phyloP scores from a whole-genome alignment of 2,329 filamentous ascomycete genomes.

The Colletotrichum sidae region DNA sequence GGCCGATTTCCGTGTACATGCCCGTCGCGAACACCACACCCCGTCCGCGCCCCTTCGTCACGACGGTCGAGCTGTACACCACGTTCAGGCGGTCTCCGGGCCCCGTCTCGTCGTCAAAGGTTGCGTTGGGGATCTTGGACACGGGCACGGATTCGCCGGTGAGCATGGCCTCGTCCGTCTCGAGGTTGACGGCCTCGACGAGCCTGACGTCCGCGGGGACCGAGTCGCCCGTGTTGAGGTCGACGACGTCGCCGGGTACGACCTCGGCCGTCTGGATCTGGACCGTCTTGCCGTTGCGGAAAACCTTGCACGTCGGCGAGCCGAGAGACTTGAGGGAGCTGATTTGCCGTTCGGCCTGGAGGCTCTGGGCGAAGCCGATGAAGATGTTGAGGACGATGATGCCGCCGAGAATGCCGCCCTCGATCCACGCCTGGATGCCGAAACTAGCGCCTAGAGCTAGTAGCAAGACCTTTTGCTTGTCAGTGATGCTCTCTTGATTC shows the following conservation, averaged over 20 bases:
- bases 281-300: constrained; percentile 62
- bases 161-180: constrained; percentile 70
- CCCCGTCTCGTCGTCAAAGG: constrained; percentile 64
- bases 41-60: constrained; percentile 70
- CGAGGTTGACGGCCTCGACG: constrained; percentile 58
- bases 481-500: not conserved
- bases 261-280: constrained; percentile 65
- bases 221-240: constrained; percentile 62
- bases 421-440: constrained; percentile 65
- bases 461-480: not conserved
- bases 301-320: constrained; percentile 61
- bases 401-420: constrained; percentile 64
- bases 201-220: constrained; percentile 56
- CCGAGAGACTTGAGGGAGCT: constrained; percentile 62
- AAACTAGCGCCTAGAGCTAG: constrained; percentile 47
- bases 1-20: constrained; percentile 72
- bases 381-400: constrained; percentile 65
- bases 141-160: constrained; percentile 74
- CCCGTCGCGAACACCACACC: constrained; percentile 71
- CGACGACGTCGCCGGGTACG: constrained; percentile 69
- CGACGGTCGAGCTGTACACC: constrained; percentile 71
- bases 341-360: constrained; percentile 67
- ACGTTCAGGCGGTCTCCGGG: constrained; percentile 73
- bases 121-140: constrained; percentile 60
- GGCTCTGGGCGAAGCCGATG: constrained; percentile 67